A percentile compares a stretch with the other conserved stretches of the same genome.
phyloP scores from a whole-genome alignment of 129 eudicot genomes.

The Lactuca saligna region DNA sequence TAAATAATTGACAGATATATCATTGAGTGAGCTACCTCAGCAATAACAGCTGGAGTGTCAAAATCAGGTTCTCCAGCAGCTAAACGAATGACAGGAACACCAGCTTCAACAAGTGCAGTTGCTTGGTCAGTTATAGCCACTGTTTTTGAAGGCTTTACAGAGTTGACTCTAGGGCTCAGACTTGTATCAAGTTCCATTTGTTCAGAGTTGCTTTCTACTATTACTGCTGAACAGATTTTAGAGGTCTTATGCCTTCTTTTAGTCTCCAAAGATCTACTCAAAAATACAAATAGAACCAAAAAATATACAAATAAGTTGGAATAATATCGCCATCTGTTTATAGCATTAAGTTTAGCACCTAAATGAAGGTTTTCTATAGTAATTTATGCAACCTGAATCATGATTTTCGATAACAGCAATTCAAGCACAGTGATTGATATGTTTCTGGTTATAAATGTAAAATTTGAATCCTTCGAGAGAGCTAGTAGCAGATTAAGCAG shows the following conservation, averaged over 20 bases:
- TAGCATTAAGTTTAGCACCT: background rate
- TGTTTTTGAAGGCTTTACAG: constrained; percentile 91
- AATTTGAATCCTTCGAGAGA: background rate
- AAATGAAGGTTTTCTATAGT: constrained; percentile 7
- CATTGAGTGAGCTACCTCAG: constrained; percentile 54
- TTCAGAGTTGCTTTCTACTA: constrained; percentile 36
- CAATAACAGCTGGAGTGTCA: constrained; percentile 80
- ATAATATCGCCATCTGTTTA: background rate
- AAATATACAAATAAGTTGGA: background rate
- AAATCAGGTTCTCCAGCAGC: constrained; percentile 99
- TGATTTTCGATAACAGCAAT: background rate
- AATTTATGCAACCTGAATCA: constrained; percentile 4
- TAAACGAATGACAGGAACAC: constrained; percentile 88
- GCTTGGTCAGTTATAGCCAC: constrained; percentile 92
- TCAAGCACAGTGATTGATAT: constrained; percentile 6
- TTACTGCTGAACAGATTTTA: constrained; percentile 45
- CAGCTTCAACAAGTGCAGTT: constrained; percentile 95
- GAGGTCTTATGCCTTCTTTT: constrained; percentile 32
- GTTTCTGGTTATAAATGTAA: background rate
- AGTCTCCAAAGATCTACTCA: constrained; percentile 42
- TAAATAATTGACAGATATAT: constrained; percentile 4
- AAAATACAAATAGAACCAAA: constrained; percentile 10
- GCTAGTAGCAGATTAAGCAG: background rate
- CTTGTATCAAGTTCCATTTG: constrained; percentile 70
- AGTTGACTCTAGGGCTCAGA: constrained; percentile 88